Evolutionary conservation across 2,329 filamentous ascomycete species (phyloP), one percentile per base, ranked within the genome.

Genomic region (Fusarium coicis): DNA sequence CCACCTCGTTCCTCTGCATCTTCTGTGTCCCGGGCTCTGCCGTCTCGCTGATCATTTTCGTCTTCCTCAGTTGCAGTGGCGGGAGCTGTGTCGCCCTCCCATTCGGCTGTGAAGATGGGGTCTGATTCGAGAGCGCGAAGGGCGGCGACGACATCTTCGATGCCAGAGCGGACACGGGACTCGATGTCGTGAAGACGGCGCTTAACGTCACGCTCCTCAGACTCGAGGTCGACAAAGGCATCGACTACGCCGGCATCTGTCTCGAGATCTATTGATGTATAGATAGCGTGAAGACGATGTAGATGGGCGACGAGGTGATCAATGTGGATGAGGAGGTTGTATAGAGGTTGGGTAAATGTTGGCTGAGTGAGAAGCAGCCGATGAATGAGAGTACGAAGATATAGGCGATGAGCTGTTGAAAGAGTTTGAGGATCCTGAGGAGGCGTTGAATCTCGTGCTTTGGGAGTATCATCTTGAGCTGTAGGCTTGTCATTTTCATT

Each of bases 361-460:
- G 85, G 76, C 39, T 90, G 89, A 0, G 90, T 91, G 15, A 95
- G 86, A 23, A 95, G 87, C 5, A 96, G 86, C 11, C 89, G 88
- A 47, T 89, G 88, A 2, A 87, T 84, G 6, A 98, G 85, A 5
- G 91, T 89, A 40, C 87, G 84, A 18, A 98, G 88, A 79, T 97
- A 97, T 23, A 88, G 85, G 21, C 91, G 88, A 81, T 98, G 96
- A 7, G 94, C 95, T 8, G 90, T 89, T 10, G 94, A 91, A 28
- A 98, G 88, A 7, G 92, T 92, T 82, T 98, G 94, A 0, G 96
- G 95, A 79, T 98, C 96, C 75, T 94, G 92, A 21, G 77, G 76
- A 28, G 74, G 74, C 36, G 71, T 72, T 16, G 60, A 64, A 23
- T 66, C 75, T 58, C 60, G 57, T 21, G 74, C 62, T 80, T 68